A percentile compares a stretch with the other conserved stretches of the same genome.
Conservation (phyloP, 2,329 filamentous ascomycete species). For the Cephalotrichum gorgonifer region DNA sequence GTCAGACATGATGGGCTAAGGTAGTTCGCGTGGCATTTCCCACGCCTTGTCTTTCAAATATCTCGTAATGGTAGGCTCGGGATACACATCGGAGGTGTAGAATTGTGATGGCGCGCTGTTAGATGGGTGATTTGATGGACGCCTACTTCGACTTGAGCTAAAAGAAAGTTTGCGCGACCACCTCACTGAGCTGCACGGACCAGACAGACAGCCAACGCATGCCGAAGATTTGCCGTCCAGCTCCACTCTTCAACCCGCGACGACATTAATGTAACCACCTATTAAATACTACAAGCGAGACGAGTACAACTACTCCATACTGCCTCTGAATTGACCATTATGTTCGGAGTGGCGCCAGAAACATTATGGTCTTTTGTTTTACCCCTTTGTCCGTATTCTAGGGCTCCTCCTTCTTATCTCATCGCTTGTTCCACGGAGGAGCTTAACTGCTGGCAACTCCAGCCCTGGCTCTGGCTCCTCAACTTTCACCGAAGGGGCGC, state of each 20-base stretch:
- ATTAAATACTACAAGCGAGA: too few relatives aligned
- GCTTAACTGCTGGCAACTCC: constrained; percentile 1
- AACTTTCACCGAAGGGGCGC: not conserved
- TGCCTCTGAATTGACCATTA: not conserved
- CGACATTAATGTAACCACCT: not conserved
- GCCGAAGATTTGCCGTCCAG: constrained; percentile 17
- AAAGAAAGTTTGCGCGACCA: constrained; percentile 7
- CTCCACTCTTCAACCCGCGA: not conserved
- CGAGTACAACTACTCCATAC: too few relatives aligned
- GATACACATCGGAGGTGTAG: not conserved
- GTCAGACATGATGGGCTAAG: constrained; percentile 48
- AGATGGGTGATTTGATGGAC: constrained; percentile 13
- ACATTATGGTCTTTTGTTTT: not conserved
- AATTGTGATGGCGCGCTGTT: not conserved
- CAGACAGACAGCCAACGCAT: too few relatives aligned
- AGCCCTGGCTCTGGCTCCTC: not conserved
- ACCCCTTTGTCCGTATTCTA: not conserved
- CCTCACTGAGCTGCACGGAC: too few relatives aligned
- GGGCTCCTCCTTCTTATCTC: constrained; percentile 2
- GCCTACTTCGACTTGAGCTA: constrained; percentile 24
- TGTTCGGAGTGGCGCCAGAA: not conserved
- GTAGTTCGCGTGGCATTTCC: constrained; percentile 2
- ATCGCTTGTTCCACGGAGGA: constrained; percentile 11
- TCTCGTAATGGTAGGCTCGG: not conserved
- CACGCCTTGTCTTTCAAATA: not conserved